phyloP scores from a whole-genome alignment of 2,329 filamentous ascomycete genomes.

The Pestalotiopsis sp. region DNA sequence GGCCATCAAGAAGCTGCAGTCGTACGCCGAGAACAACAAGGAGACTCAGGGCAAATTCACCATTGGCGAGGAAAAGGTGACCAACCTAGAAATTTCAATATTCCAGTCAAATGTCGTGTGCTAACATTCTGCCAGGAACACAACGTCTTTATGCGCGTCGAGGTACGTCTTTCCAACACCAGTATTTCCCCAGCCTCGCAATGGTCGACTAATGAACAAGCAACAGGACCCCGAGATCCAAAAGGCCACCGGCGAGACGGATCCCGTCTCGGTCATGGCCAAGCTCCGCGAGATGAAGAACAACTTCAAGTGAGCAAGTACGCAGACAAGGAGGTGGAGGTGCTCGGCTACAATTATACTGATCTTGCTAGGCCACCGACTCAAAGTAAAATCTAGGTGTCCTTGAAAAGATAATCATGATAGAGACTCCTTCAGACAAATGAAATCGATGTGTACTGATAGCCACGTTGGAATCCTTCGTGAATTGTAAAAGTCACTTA shows the following conservation, averaged over 20 bases:
- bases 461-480: too few species aligned
- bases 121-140: constrained; percentile 60
- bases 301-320: constrained; percentile 59
- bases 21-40: constrained; percentile 75
- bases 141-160: constrained; percentile 93
- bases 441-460: too few species aligned
- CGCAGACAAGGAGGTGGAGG: neutral
- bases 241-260: constrained; percentile 77
- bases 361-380: constrained; percentile 8
- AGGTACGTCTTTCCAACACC: constrained; percentile 51
- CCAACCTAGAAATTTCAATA: constrained; percentile 12
- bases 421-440: too few species aligned
- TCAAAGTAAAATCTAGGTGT: constrained; percentile 11
- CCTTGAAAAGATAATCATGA: neutral
- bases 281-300: constrained; percentile 92
- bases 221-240: constrained; percentile 77
- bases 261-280: constrained; percentile 82
- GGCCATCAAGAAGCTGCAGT: constrained; percentile 73
- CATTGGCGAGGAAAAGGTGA: constrained; percentile 93
- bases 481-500: too few species aligned
- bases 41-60: constrained; percentile 96
- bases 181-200: neutral
- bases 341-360: neutral
- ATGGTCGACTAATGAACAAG: constrained; percentile 13
- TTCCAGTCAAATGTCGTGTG: neutral